Percentiles rank a stretch among this genome's conserved stretches.
Evolutionary conservation across 73 alveolate species (phyloP).

Genomic region (Blepharisma japonicum): DNA sequence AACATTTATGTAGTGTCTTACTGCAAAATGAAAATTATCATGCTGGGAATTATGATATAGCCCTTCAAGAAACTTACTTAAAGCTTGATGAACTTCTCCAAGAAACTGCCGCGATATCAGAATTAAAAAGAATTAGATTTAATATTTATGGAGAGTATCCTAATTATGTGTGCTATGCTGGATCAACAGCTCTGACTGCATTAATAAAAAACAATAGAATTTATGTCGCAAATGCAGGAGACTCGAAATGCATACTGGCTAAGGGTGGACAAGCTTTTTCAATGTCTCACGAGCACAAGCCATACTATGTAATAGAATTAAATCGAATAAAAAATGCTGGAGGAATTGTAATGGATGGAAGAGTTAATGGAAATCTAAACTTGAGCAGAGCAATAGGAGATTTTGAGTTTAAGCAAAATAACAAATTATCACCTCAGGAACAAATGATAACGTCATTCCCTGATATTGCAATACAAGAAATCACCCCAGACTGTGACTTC

Average conservation of each 20-base stretch:
- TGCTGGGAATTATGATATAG: conserved; percentile 15
- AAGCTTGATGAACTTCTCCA: conserved; percentile 79
- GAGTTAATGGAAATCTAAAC: conserved; percentile 50
- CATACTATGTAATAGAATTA: conserved; percentile 39
- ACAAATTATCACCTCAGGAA: conserved; percentile 35
- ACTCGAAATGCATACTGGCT: conserved; percentile 48
- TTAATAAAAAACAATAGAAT: conserved; percentile 28
- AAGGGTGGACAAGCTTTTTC: conserved; percentile 51
- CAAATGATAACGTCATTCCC: conserved; percentile 48
- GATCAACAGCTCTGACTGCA: conserved; percentile 26
- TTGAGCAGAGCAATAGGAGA: conserved; percentile 56
- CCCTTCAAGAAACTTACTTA: conserved; percentile 80
- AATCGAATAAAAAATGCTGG: conserved; percentile 48
- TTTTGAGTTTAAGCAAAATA: conserved; percentile 41
- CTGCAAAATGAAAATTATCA: too few relatives aligned
- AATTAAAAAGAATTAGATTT: conserved; percentile 37
- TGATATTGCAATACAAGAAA: conserved; percentile 28
- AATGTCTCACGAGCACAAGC: conserved; percentile 43
- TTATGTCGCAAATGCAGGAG: conserved; percentile 57
- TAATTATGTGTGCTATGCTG: neutral
- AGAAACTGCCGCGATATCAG: conserved; percentile 65
- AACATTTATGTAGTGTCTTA: too few relatives aligned
- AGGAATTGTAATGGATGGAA: conserved; percentile 52
- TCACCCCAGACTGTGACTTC: conserved; percentile 54
- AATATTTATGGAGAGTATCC: too few relatives aligned